phyloP scores from a whole-genome alignment of 257 asterid species.

The Lithospermum erythrorhizon region DNA sequence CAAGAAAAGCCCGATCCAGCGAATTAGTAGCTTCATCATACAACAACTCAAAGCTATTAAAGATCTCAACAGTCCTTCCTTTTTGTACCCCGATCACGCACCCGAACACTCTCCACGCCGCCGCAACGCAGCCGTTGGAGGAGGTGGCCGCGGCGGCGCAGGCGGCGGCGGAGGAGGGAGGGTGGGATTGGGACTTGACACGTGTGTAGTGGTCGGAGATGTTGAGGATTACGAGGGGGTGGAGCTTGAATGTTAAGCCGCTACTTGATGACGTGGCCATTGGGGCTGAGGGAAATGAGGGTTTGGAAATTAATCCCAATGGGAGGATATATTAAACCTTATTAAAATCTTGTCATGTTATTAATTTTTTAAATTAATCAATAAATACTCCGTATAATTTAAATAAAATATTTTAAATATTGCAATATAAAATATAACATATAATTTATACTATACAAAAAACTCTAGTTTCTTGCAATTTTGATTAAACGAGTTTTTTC shows the following conservation, averaged over 20 bases:
- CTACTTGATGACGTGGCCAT: conserved; percentile 99
- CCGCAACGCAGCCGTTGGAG: not conserved
- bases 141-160: conserved; percentile 17
- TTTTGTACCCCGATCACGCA: conserved; percentile 94
- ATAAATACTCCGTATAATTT: too few species aligned
- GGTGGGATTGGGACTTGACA: conserved; percentile 68
- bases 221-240: conserved; percentile 87
- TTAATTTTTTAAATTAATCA: too few species aligned
- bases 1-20: conserved; percentile 76
- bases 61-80: conserved; percentile 96
- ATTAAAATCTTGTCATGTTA: too few species aligned
- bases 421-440: too few species aligned
- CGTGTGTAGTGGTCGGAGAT: conserved; percentile 93
- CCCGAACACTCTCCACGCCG: conserved; percentile 69
- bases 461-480: too few species aligned
- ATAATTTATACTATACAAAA: too few species aligned
- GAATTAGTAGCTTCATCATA: conserved; percentile 65
- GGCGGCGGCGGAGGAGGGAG: conserved; percentile 34
- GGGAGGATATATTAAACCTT: too few species aligned
- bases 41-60: conserved; percentile 88
- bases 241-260: conserved; percentile 90
- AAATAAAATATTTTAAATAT: too few species aligned
- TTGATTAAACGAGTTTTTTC: too few species aligned
- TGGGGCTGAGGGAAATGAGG: too few species aligned
- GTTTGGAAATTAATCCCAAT: too few species aligned